phyloP scores from a whole-genome alignment of 2,329 filamentous ascomycete genomes.

The Fragosphaeria purpurea region DNA sequence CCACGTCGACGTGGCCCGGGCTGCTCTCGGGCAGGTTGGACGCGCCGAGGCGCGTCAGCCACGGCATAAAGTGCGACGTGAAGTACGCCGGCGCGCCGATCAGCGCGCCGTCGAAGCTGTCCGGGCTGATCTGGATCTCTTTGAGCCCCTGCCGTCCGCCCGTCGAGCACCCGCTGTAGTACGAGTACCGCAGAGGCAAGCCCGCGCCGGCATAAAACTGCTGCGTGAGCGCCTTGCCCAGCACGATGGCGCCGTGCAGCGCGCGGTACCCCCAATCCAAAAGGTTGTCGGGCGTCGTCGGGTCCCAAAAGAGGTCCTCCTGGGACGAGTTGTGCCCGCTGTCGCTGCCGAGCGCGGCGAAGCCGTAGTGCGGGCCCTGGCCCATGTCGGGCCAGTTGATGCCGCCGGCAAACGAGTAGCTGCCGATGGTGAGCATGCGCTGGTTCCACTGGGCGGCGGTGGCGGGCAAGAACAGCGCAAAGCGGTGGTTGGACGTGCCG shows the following conservation, averaged over 20 bases:
- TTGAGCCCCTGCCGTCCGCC: slow-evolving; percentile 50
- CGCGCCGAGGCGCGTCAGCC: slow-evolving; percentile 29
- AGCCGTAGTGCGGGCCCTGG: slow-evolving; percentile 24
- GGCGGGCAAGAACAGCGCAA: slow-evolving; percentile 28
- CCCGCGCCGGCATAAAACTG: slow-evolving; percentile 34
- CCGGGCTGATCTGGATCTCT: slow-evolving; percentile 40
- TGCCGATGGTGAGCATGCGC: slow-evolving; percentile 27
- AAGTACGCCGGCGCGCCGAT: slow-evolving; percentile 36
- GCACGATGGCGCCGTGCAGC: slow-evolving; percentile 38
- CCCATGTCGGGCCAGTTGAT: slow-evolving; percentile 23
- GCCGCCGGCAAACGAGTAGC: slow-evolving; percentile 27
- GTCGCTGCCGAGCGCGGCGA: slow-evolving; percentile 33
- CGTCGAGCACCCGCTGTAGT: slow-evolving; percentile 49
- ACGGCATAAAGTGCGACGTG: slow-evolving; percentile 29
- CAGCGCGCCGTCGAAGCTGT: slow-evolving; percentile 49
- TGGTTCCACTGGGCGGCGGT: slow-evolving; percentile 22
- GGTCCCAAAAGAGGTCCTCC: slow-evolving; percentile 27
- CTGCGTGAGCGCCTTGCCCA: slow-evolving; percentile 38
- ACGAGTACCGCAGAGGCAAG: slow-evolving; percentile 32
- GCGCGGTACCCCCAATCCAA: slow-evolving; percentile 32
- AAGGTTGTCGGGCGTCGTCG: slow-evolving; percentile 23
- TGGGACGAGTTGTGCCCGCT: slow-evolving; percentile 29
- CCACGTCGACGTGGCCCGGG: slow-evolving; percentile 30
- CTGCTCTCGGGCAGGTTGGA: slow-evolving; percentile 33
- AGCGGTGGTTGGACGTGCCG: slow-evolving; percentile 22